phyloP scores from a whole-genome alignment of 768 basidiomycete genomes.

The Trametes cingulata region DNA sequence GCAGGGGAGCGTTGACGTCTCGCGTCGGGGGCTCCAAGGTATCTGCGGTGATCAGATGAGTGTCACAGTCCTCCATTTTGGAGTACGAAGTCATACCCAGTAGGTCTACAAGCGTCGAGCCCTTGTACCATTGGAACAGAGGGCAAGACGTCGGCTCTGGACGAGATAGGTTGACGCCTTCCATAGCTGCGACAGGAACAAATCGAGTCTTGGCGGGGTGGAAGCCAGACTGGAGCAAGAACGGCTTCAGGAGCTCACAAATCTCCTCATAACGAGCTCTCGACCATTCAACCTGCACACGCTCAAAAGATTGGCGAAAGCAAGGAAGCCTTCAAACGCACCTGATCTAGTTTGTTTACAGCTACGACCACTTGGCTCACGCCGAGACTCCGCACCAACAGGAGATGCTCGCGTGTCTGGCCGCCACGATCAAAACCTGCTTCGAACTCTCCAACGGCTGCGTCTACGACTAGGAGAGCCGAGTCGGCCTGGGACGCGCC shows the following conservation, averaged over 20 bases:
- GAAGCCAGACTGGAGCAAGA: slow-evolving; percentile 89
- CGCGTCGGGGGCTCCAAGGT: slow-evolving; percentile 77
- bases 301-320: not conserved
- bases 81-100: slow-evolving; percentile 57
- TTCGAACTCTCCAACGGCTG: slow-evolving; percentile 90
- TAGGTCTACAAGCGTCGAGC: slow-evolving; percentile 80
- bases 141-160: slow-evolving; percentile 46
- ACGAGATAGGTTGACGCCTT: slow-evolving; percentile 78
- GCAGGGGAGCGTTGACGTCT: slow-evolving; percentile 72
- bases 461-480: slow-evolving; percentile 90
- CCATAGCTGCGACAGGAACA: slow-evolving; percentile 87
- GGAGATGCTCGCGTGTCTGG: slow-evolving; percentile 92
- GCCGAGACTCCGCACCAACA: slow-evolving; percentile 90
- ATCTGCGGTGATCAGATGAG: slow-evolving; percentile 47
- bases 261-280: slow-evolving; percentile 86
- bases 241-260: slow-evolving; percentile 67
- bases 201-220: slow-evolving; percentile 75
- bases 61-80: not conserved
- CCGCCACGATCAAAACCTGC: slow-evolving; percentile 93
- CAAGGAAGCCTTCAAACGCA: slow-evolving; percentile 34
- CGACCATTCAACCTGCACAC: slow-evolving; percentile 80
- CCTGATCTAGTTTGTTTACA: slow-evolving; percentile 94
- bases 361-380: slow-evolving; percentile 90
- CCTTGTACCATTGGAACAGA: slow-evolving; percentile 77
- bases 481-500: slow-evolving; percentile 97